Percentiles rank a stretch among this genome's conserved stretches.
phyloP scores from a whole-genome alignment of 2,329 filamentous ascomycete species.

The Penicillium hesseltinei region DNA sequence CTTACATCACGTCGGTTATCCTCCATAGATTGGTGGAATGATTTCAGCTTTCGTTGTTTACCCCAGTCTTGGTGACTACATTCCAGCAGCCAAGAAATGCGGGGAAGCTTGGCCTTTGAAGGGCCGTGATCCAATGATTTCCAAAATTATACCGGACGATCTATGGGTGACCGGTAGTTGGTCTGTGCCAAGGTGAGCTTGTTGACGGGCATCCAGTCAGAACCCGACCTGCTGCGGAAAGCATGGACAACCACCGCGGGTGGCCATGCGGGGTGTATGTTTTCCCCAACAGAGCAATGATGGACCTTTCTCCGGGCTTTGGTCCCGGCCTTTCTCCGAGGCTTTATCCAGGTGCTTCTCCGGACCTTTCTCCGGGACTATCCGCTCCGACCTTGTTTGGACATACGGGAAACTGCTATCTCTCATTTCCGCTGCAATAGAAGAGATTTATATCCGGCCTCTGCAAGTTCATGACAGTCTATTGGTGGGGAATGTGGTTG shows the following conservation, averaged over 20 bases:
- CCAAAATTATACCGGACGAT: not conserved
- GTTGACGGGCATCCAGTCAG: not conserved
- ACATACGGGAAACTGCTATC: not conserved
- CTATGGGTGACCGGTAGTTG: not conserved
- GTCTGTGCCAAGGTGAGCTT: not conserved
- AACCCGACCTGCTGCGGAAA: not conserved
- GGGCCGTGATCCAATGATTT: not conserved
- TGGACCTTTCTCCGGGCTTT: not conserved
- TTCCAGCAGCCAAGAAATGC: constrained; percentile 4
- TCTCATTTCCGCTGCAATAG: constrained; percentile 23
- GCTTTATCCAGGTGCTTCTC: not conserved
- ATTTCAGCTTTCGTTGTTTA: not conserved
- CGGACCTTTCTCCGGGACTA: not conserved
- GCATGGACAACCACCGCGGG: not conserved
- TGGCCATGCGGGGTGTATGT: not conserved
- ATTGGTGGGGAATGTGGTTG: constrained; percentile 43
- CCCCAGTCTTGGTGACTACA: constrained; percentile 8
- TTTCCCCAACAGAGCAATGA: not conserved
- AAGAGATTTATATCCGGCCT: constrained; percentile 43
- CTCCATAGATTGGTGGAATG: not conserved
- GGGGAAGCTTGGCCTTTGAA: constrained; percentile 9
- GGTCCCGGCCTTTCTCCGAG: not conserved
- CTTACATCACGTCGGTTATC: constrained; percentile 2
- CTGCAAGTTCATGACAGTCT: constrained; percentile 50
- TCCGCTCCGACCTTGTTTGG: not conserved